Conservation (phyloP, 768 basidiomycete genomes). For the Guyanaporus albipodus region DNA sequence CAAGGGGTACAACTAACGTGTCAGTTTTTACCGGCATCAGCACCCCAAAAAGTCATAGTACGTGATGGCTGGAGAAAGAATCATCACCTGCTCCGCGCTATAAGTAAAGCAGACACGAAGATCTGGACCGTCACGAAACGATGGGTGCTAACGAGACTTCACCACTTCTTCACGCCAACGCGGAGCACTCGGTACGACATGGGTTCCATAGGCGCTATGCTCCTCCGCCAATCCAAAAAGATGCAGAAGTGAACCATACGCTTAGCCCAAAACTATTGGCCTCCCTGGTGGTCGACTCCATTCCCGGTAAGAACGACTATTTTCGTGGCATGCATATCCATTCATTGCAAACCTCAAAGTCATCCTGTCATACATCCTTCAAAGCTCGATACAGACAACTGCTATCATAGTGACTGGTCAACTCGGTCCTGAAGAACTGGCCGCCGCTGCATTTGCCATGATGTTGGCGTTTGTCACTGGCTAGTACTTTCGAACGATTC, state of each 20-base stretch:
- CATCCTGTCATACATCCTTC: slow-evolving; percentile 67
- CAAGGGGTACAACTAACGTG: too few relatives aligned
- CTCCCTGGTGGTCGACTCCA: slow-evolving; percentile 52
- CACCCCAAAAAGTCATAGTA: too few relatives aligned
- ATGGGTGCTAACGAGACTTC: slow-evolving; percentile 27
- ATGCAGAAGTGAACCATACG: slow-evolving; percentile 24
- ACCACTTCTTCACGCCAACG: slow-evolving; percentile 30
- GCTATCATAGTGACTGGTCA: slow-evolving; percentile 62
- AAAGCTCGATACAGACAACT: slow-evolving; percentile 69
- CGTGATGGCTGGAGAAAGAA: too few relatives aligned
- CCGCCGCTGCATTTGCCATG: slow-evolving; percentile 66
- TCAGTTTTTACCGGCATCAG: too few relatives aligned
- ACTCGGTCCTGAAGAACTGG: slow-evolving; percentile 68
- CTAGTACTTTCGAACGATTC: slow-evolving; percentile 43
- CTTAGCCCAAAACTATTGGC: slow-evolving; percentile 36
- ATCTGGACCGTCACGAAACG: too few relatives aligned
- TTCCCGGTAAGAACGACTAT: slow-evolving; percentile 50
- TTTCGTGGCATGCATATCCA: too few relatives aligned
- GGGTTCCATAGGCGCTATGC: background rate
- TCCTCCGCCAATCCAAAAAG: slow-evolving; percentile 24
- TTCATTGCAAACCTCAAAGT: slow-evolving; percentile 47
- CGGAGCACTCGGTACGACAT: slow-evolving; percentile 4
- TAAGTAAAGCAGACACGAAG: too few relatives aligned
- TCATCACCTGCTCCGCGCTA: too few relatives aligned
- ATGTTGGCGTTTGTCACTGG: slow-evolving; percentile 81